phyloP scores from a whole-genome alignment of 495 filamentous ascomycete genomes.

The Tuber calosporum region DNA sequence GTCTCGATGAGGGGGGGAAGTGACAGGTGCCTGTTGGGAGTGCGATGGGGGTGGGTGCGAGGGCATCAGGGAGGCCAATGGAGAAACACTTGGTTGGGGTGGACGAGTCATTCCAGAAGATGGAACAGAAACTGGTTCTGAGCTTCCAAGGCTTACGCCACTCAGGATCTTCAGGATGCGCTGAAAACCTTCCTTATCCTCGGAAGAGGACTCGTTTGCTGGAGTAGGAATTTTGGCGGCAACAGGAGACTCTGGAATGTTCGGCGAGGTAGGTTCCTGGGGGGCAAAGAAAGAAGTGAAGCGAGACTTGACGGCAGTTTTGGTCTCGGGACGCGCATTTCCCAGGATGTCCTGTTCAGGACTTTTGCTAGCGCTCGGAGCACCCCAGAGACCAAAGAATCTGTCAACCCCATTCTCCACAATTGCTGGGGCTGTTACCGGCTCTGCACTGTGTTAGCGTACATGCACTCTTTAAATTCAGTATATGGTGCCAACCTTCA shows the following conservation, averaged over 20 bases:
- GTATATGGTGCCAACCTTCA: neutral
- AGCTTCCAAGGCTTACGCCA: conserved; percentile 43
- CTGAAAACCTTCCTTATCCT: conserved; percentile 86
- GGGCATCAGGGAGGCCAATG: conserved; percentile 24
- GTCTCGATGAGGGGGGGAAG: conserved; percentile 20
- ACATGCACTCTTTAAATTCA: neutral
- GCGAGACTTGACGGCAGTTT: conserved; percentile 59
- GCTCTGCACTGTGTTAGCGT: conserved; percentile 18
- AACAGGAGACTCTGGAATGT: conserved; percentile 50
- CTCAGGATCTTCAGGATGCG: conserved; percentile 77
- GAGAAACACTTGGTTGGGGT: conserved; percentile 36
- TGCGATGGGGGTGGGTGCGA: conserved; percentile 32
- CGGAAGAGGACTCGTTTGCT: conserved; percentile 49
- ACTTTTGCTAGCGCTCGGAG: conserved; percentile 44
- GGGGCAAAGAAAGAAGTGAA: conserved; percentile 77
- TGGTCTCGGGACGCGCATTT: conserved; percentile 43
- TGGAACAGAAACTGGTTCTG: conserved; percentile 21
- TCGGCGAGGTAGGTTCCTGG: conserved; percentile 52
- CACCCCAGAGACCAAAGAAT: conserved; percentile 67
- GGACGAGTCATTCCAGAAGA: conserved; percentile 24
- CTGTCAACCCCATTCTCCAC: conserved; percentile 65
- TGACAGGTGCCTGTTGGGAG: conserved; percentile 18
- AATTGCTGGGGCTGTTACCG: conserved; percentile 43
- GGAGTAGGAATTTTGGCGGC: conserved; percentile 34
- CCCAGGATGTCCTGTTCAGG: conserved; percentile 45